Percentiles rank a stretch among this genome's conserved stretches.
phyloP scores from a whole-genome alignment of 805 yeast species.

The Zygotorulaspora chibaensis region DNA sequence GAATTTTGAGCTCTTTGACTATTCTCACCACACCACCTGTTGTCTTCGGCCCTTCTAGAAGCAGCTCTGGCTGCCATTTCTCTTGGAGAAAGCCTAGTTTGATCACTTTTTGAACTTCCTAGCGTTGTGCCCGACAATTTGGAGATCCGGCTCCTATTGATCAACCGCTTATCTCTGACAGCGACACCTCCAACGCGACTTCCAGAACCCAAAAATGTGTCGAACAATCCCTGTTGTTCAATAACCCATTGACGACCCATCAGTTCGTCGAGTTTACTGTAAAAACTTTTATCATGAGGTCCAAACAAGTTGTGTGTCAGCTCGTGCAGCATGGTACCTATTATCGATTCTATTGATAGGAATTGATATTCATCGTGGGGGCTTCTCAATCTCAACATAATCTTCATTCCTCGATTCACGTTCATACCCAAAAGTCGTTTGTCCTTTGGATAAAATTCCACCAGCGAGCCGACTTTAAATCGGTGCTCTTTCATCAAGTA shows the following conservation, averaged over 20 bases:
- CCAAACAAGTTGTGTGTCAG: conserved; percentile 76
- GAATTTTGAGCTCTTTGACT: conserved; percentile 2
- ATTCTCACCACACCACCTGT: conserved; percentile 22
- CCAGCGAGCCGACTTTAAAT: conserved; percentile 60
- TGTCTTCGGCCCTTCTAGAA: conserved; percentile 24
- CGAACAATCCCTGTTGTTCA: conserved; percentile 29
- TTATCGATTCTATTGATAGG: conserved; percentile 56
- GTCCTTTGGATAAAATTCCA: conserved; percentile 79
- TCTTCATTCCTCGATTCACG: conserved; percentile 70
- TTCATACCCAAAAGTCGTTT: conserved; percentile 70
- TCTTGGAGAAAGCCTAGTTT: conserved; percentile 15
- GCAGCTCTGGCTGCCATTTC: conserved; percentile 37
- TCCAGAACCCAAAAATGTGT: conserved; percentile 33
- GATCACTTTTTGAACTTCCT: conserved; percentile 7
- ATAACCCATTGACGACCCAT: conserved; percentile 44
- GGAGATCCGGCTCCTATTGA: conserved; percentile 4
- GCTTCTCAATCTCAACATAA: conserved; percentile 65
- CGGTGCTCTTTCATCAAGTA: conserved; percentile 70
- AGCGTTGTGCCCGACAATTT: conserved; percentile 11
- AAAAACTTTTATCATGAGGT: conserved; percentile 74
- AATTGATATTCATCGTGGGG: conserved; percentile 50
- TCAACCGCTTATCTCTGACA: conserved; percentile 1
- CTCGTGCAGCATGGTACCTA: conserved; percentile 88
- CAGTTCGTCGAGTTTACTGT: conserved; percentile 57
- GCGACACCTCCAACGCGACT: conserved; percentile 23